Percentiles rank a stretch among this genome's conserved stretches.
phyloP scores from a whole-genome alignment of 805 yeast genomes.

The Candida cerambycidarum region DNA sequence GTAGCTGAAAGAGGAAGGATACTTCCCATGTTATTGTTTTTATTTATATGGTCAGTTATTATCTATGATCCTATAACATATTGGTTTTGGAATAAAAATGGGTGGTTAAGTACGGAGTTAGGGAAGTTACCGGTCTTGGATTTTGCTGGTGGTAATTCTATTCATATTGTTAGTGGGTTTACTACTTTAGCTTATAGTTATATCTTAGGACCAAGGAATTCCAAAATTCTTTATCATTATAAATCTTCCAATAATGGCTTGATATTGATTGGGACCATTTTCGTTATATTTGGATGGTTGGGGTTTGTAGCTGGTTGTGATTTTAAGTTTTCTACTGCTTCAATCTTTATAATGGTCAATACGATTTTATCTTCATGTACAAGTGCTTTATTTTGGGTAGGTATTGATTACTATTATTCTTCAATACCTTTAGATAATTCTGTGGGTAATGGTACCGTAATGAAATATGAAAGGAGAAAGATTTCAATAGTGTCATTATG shows the following conservation, averaged over 20 bases:
- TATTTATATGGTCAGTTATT: slow-evolving; percentile 39
- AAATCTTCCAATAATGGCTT: slow-evolving; percentile 34
- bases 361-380: slow-evolving; percentile 34
- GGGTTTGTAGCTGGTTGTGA: slow-evolving; percentile 46
- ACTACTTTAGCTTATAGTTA: slow-evolving; percentile 45
- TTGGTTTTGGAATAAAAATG: slow-evolving; percentile 46
- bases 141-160: slow-evolving; percentile 46
- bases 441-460: neutral
- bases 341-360: slow-evolving; percentile 32
- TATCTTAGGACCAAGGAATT: slow-evolving; percentile 42
- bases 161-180: slow-evolving; percentile 47
- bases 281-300: slow-evolving; percentile 39
- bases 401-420: slow-evolving; percentile 39
- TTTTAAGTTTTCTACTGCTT: slow-evolving; percentile 33
- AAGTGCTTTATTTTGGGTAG: slow-evolving; percentile 37
- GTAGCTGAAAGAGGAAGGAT: slow-evolving; percentile 44
- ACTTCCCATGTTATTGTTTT: slow-evolving; percentile 40
- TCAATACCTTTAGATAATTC: slow-evolving; percentile 34
- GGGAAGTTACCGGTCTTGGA: slow-evolving; percentile 38
- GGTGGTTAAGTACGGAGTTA: slow-evolving; percentile 41
- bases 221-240: slow-evolving; percentile 36
- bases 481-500: slow-evolving; percentile 39
- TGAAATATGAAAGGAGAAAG: slow-evolving; percentile 26
- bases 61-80: slow-evolving; percentile 45
- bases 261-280: slow-evolving; percentile 34